Evolutionary conservation across 23 red algal genomes (phyloP), one percentile per base, ranked within the genome.

Genomic region (Chondrus crispus): DNA sequence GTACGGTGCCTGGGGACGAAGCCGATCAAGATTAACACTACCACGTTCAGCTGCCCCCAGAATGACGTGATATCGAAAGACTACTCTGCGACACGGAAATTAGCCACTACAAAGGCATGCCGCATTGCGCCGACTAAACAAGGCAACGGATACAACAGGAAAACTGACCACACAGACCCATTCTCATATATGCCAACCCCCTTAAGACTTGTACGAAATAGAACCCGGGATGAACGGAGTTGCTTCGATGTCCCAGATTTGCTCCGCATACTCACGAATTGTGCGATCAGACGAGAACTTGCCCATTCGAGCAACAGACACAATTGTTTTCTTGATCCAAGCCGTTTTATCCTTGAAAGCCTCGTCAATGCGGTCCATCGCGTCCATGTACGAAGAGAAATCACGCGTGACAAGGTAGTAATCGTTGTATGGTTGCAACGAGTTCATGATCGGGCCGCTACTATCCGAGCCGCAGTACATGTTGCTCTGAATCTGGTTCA

Each of bases 351-450:
- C 92, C 77, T 94, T 96, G 85, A 95, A 99, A 28, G 94, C 86
- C 29, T 88, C 41, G 45, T 99, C 97, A 10, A 96, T 89, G 47
- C 85, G 81, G 68, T 95, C 87, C 91, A 95, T 88, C 19, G 97
- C 97, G 28, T 99, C 97, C 93, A 99, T 95, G 75, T 99, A 99
- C 64, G 97, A 94, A 33, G 91, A 49, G 47, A 99, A 99, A 50
- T 99, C 97, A n/a, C 97, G 80, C 37, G 88, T 93, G 2, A 96
- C 88, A 32, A 99, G 88, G 60, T 99, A 99, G 89, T 89, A 99
- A 81, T 99, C 97, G 83, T 99, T 99, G 83, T 88, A 84, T 32
- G 97, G 94, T 38, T 96, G 75, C 46, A 99, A 80, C 6, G 85
- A 53, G 16, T 87, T 46, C 20, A 95, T 78, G 16, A 99, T 91